Evolutionary conservation across 441 rosid genomes (phyloP).

Genomic region (Geranium incanum): DNA sequence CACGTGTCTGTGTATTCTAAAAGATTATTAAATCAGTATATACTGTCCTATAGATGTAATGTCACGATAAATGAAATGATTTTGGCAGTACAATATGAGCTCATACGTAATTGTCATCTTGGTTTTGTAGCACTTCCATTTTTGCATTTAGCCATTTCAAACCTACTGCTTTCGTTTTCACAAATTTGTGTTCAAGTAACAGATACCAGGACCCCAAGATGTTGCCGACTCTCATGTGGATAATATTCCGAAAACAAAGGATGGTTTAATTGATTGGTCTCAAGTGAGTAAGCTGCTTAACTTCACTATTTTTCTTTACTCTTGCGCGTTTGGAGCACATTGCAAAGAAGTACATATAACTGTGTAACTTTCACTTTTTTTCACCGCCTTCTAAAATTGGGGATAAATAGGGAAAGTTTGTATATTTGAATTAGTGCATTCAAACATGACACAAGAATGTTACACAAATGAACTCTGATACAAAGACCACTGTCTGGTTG

Average conservation of each 20-base stretch:
- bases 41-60: neutral
- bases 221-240: slow-evolving; percentile 40
- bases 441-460: slow-evolving; percentile 9
- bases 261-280: slow-evolving; percentile 83
- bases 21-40: neutral
- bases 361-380: neutral
- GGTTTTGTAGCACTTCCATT: neutral
- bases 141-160: neutral
- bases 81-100: neutral
- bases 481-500: neutral
- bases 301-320: neutral
- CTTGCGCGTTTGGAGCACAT: neutral
- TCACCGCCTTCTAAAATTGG: neutral
- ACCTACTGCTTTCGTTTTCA: slow-evolving; percentile 1
- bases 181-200: slow-evolving; percentile 16
- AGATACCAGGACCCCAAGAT: slow-evolving; percentile 81
- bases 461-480: neutral
- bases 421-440: neutral
- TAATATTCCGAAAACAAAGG: slow-evolving; percentile 68
- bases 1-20: neutral
- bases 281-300: slow-evolving; percentile 42
- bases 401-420: neutral
- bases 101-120: neutral
- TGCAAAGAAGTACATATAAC: slow-evolving; percentile 3
- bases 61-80: neutral